Base-by-base conservation (phyloP, 1,284 basidiomycete species). In the Polyporus tsugae region DNA sequence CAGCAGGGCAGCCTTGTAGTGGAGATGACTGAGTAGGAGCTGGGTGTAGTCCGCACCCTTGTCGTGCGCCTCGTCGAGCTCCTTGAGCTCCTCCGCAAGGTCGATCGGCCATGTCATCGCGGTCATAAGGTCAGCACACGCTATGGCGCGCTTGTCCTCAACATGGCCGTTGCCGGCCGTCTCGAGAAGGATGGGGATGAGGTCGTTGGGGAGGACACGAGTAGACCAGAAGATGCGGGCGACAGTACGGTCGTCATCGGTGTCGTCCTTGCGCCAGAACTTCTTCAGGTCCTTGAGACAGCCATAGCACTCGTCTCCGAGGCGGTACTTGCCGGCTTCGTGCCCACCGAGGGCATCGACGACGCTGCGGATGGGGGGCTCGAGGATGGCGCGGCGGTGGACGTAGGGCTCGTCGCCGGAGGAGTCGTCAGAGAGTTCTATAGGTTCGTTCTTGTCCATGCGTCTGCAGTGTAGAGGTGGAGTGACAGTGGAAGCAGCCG, bases 81-180 rank as follows among this genome's bases (percentile, higher is more conserved):
- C 96, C 77, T 93, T 94, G 70, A 98, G 83, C 80, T 98, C 97
- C 75, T 94, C 91, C 1, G 94, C 93, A 69, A 98, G 84, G 80
- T 98, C 95, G 68, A 98, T 97, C 1, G 97, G 97, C 96, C 96
- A 98, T 4, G 96, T 98, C 91, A 98, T 93, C 0, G 96, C 95
- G 0, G 95, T 94, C 76, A 97, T 91, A 35, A 98, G 84, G 78
- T 98, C 97, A 7, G 90, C 92, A 72, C 93, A 94, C 2, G 93
- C 90, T 29, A 98, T 87, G 0, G 95, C 93, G 61, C 95, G 88
- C 77, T 94, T 95, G 83, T 91, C 95, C 77, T 91, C 94, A 60
- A 91, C 89, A 29, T 87, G 82, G 13, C 94, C 94, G 71, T 89
- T 88, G 15, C 91, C 91, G 0, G 92, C 92, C 0, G 93, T 94